Percentiles rank a stretch among this genome's conserved stretches.
Evolutionary conservation across 2,329 filamentous ascomycete genomes (phyloP).

Genomic region (Daldinia eschscholtzii): DNA sequence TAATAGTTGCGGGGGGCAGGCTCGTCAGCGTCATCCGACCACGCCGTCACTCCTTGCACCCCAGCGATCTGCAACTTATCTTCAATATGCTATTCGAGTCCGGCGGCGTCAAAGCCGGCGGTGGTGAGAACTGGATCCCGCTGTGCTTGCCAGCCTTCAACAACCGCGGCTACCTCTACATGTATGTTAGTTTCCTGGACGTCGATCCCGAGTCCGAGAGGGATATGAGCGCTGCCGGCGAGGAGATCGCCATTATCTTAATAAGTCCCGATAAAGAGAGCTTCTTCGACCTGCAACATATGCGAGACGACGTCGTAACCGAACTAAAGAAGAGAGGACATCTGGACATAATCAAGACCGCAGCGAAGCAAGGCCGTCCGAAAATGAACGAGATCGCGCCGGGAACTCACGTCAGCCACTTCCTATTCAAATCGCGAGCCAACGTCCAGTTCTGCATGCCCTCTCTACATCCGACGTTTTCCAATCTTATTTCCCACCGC

Average conservation of each 20-base stretch:
- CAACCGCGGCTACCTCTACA: slow-evolving; percentile 95
- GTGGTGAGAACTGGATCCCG: slow-evolving; percentile 96
- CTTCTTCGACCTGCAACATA: slow-evolving; percentile 88
- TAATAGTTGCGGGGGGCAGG: slow-evolving; percentile 91
- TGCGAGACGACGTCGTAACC: slow-evolving; percentile 72
- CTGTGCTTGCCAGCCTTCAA: slow-evolving; percentile 97
- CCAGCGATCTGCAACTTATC: slow-evolving; percentile 93
- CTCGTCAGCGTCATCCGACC: slow-evolving; percentile 96
- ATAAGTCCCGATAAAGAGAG: slow-evolving; percentile 94
- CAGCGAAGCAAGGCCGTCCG: slow-evolving; percentile 78
- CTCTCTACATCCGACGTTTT: slow-evolving; percentile 78
- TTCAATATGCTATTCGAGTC: slow-evolving; percentile 99
- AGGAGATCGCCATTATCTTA: slow-evolving; percentile 90
- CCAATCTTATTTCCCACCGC: slow-evolving; percentile 68
- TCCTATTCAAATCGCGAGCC: slow-evolving; percentile 92
- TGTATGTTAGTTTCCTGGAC: slow-evolving; percentile 97
- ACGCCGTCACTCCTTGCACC: slow-evolving; percentile 94
- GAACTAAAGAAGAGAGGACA: slow-evolving; percentile 82
- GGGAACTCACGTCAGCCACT: slow-evolving; percentile 85
- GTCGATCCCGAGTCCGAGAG: slow-evolving; percentile 57
- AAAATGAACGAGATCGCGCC: slow-evolving; percentile 81
- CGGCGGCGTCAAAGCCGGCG: slow-evolving; percentile 88
- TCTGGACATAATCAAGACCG: slow-evolving; percentile 78
- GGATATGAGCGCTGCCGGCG: slow-evolving; percentile 73
- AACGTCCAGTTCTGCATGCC: slow-evolving; percentile 98